Percentiles rank a stretch among this genome's conserved stretches.
Conservation (phyloP, 2,329 filamentous ascomycete species). For the Trichoderma sp. region DNA sequence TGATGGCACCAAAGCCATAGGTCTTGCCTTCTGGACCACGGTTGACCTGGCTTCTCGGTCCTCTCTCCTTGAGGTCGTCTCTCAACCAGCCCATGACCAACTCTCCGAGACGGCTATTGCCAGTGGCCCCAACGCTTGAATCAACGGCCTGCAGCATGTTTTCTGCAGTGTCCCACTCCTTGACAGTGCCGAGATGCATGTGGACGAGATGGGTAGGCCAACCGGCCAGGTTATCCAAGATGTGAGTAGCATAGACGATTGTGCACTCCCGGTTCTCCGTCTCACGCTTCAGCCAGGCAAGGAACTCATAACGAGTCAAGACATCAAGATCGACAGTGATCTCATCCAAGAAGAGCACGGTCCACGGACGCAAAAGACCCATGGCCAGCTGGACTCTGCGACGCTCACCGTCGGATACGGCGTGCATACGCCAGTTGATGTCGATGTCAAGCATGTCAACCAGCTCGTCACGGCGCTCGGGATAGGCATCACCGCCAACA, state of each 20-base stretch:
- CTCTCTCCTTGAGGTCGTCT: constrained; percentile 76
- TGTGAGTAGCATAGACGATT: constrained; percentile 96
- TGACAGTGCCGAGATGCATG: constrained; percentile 87
- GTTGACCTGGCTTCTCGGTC: constrained; percentile 67
- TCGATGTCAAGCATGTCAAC: constrained; percentile 90
- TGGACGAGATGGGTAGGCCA: constrained; percentile 97
- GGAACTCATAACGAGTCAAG: constrained; percentile 80
- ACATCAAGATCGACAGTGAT: constrained; percentile 97
- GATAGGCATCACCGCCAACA: constrained; percentile 84
- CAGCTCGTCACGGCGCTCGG: constrained; percentile 82
- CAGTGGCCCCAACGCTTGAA: constrained; percentile 47
- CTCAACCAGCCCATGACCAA: constrained; percentile 86
- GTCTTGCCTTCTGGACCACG: constrained; percentile 66
- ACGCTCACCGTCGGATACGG: constrained; percentile 90
- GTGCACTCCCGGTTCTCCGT: constrained; percentile 82
- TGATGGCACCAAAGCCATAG: constrained; percentile 57
- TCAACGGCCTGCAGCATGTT: constrained; percentile 64
- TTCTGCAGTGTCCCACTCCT: constrained; percentile 79
- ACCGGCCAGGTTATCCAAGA: constrained; percentile 88
- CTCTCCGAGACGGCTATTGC: constrained; percentile 85
- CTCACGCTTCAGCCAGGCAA: constrained; percentile 83
- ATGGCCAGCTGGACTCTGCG: constrained; percentile 93
- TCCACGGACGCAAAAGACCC: constrained; percentile 91
- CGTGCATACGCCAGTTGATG: constrained; percentile 90
- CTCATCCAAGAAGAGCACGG: constrained; percentile 87